Percentiles rank a stretch among this genome's conserved stretches.
Conservation (phyloP, 805 yeast species). For the Jamesozyma hellenica region DNA sequence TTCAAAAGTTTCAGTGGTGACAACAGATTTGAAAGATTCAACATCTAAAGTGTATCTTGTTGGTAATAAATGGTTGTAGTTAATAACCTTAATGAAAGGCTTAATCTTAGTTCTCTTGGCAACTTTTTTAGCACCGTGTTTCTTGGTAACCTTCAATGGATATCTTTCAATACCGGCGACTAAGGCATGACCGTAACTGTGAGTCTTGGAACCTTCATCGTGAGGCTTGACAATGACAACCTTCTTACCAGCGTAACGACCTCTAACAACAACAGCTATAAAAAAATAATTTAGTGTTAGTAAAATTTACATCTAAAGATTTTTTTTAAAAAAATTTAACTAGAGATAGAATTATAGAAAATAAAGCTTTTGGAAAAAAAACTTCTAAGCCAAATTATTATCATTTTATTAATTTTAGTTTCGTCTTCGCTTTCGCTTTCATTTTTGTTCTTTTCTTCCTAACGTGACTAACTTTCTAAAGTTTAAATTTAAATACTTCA, state of each 20-base stretch:
- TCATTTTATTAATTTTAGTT: too few relatives aligned
- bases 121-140: slow-evolving; percentile 88
- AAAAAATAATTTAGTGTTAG: slow-evolving; percentile 3
- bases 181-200: slow-evolving; percentile 98
- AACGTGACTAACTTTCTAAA: too few relatives aligned
- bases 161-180: slow-evolving; percentile 98
- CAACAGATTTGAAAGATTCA: slow-evolving; percentile 83
- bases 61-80: slow-evolving; percentile 99
- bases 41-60: slow-evolving; percentile 97
- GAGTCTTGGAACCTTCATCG: slow-evolving; percentile 97
- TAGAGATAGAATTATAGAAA: too few relatives aligned
- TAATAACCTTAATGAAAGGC: slow-evolving; percentile 97
- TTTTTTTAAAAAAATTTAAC: too few relatives aligned
- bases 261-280: slow-evolving; percentile 94
- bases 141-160: slow-evolving; percentile 93
- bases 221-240: slow-evolving; percentile 96
- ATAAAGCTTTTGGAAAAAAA: too few relatives aligned
- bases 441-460: too few relatives aligned
- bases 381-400: too few relatives aligned
- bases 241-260: slow-evolving; percentile 99
- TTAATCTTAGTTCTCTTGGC: slow-evolving; percentile 95
- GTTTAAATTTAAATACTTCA: too few relatives aligned
- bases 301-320: too few relatives aligned
- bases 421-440: too few relatives aligned
- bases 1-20: slow-evolving; percentile 84